Base-by-base conservation (phyloP, 1,284 basidiomycete genomes). In the Inonotus hispidus region DNA sequence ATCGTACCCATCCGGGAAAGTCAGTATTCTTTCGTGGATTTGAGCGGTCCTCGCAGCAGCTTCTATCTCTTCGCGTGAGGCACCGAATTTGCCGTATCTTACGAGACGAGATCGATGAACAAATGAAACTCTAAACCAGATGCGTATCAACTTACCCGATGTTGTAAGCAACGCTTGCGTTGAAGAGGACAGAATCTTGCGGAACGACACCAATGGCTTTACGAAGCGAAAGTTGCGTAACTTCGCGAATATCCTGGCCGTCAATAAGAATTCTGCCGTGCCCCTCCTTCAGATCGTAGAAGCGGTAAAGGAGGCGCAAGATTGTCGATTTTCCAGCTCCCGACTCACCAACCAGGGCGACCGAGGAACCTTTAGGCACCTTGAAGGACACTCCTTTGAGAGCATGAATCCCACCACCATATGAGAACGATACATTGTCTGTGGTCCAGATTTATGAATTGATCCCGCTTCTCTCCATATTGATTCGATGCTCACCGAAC, bases 251-350 rank as follows among this genome's bases (percentile, higher is more conserved):
- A 68, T 96, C 91, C 68, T 89, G 82, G 1, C 90, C 92, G 68
- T 96, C 92, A 64, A 95, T 86, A 55, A 83, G 72, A 66, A 92
- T 90, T 35, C 85, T 78, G 16, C 88, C 88, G 64, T 87, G 79
- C 37, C 90, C 90, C 59, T 83, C 81, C 35, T 81, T 79, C 21
- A 93, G 79, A 69, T 96, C 94, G 72, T 96, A 95, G 76, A 97
- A 94, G 50, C 93, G 82, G 72, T 92, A 96, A 14, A 97, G 78
- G 52, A 94, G 79, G 16, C 92, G 86, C 59, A 93, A 74, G 58
- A 95, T 83, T 0, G 93, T 93, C 7, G 87, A 90, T 71, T 93
- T 94, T 43, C 91, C 88, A 13, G 88, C 78, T 3, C 90, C 90
- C 16, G 88, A 88, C 69, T 90, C 86, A 46, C 88, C 90, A 14